Evolutionary conservation across 139 green algal genomes (phyloP).

Genomic region (Chlorella sorokiniana): DNA sequence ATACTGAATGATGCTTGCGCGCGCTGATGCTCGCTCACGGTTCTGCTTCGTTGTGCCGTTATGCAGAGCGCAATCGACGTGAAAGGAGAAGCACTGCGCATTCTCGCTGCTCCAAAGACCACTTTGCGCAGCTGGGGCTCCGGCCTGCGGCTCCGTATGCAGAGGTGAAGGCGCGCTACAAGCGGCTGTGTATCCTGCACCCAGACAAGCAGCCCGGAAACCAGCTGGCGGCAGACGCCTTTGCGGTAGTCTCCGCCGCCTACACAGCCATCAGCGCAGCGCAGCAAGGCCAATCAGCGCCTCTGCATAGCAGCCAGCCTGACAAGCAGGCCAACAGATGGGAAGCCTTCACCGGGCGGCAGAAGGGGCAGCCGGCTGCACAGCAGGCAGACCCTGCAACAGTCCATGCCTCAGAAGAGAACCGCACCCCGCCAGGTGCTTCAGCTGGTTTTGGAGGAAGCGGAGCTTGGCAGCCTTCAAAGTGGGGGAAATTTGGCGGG

Average conservation of each 20-base stretch:
- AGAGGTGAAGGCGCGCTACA: constrained; percentile 12
- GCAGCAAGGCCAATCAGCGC: too few relatives aligned
- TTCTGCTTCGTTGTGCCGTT: not conserved
- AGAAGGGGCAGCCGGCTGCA: not conserved
- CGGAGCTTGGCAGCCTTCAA: constrained; percentile 3
- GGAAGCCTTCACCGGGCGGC: not conserved
- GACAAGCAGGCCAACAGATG: not conserved
- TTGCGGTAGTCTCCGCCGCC: constrained; percentile 14
- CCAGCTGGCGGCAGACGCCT: constrained; percentile 15
- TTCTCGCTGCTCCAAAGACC: not conserved
- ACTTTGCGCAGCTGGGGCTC: not conserved
- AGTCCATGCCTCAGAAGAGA: not conserved
- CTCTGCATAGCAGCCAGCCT: constrained; percentile 6
- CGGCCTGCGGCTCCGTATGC: not conserved
- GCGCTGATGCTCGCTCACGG: not conserved
- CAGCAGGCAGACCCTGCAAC: not conserved
- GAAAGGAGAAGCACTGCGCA: not conserved
- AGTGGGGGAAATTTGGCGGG: too few relatives aligned
- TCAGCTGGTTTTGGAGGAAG: not conserved
- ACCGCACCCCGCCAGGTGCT: not conserved
- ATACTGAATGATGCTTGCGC: not conserved
- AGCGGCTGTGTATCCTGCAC: constrained; percentile 17
- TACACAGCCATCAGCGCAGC: not conserved
- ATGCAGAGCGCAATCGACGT: constrained; percentile 1
- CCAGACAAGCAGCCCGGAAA: constrained; percentile 22